Conservation (phyloP, 352 stramenopile genomes). For the Lagenidium giganteum region DNA sequence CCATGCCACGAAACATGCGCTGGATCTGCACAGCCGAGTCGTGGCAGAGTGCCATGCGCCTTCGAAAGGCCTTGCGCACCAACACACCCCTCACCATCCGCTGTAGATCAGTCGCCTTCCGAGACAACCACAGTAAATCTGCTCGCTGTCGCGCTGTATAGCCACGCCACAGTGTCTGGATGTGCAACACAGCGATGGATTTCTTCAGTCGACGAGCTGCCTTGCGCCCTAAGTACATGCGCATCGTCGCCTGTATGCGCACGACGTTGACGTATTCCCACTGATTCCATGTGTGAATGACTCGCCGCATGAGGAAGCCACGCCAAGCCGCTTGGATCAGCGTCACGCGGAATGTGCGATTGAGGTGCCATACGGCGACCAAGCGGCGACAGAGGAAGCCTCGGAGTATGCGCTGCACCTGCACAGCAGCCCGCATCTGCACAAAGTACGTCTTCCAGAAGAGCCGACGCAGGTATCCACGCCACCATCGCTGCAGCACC, state of each 20-base stretch:
- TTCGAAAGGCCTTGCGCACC: constrained; percentile 20
- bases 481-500: constrained; percentile 48
- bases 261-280: constrained; percentile 40
- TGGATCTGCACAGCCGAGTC: constrained; percentile 38
- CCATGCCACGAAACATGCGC: constrained; percentile 52
- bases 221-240: constrained; percentile 26
- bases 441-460: constrained; percentile 32
- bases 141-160: constrained; percentile 25
- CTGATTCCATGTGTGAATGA: constrained; percentile 31
- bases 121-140: constrained; percentile 31
- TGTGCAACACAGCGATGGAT: constrained; percentile 27
- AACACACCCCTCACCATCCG: constrained; percentile 31
- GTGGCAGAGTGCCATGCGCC: constrained; percentile 1
- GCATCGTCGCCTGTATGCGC: constrained; percentile 48
- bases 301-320: constrained; percentile 30
- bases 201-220: constrained; percentile 4
- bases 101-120: constrained; percentile 36
- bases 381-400: constrained; percentile 35
- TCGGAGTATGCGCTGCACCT: constrained; percentile 38
- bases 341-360: constrained; percentile 26
- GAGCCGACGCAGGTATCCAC: constrained; percentile 19
- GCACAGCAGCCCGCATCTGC: constrained; percentile 21
- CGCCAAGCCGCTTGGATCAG: constrained; percentile 45
- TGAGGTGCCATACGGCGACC: constrained; percentile 36
- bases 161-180: constrained; percentile 45